Evolutionary conservation across 805 yeast genomes (phyloP).

Genomic region (Myxozyma lipomycoides): DNA sequence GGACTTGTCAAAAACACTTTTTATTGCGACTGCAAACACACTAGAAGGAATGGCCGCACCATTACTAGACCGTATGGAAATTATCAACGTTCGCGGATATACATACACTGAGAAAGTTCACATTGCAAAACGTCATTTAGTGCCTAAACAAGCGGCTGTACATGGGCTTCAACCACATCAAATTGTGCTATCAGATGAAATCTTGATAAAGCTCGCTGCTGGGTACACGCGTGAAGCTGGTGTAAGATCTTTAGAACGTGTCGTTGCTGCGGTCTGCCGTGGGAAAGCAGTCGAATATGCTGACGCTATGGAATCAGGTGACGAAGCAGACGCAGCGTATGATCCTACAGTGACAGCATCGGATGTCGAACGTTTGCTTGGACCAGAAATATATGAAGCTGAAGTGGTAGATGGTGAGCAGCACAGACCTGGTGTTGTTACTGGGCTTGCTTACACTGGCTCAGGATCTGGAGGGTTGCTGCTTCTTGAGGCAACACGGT

Average conservation of each 20-base stretch:
- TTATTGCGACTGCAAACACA: slow-evolving; percentile 83
- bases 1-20: slow-evolving; percentile 74
- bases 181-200: slow-evolving; percentile 49
- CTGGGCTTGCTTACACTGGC: slow-evolving; percentile 82
- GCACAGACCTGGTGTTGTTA: slow-evolving; percentile 69
- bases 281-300: slow-evolving; percentile 73
- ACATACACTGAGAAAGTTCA: slow-evolving; percentile 70
- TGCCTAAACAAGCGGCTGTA: slow-evolving; percentile 69
- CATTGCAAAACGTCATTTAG: slow-evolving; percentile 62
- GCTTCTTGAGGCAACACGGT: slow-evolving; percentile 70
- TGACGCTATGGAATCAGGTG: slow-evolving; percentile 31
- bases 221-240: slow-evolving; percentile 83
- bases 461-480: slow-evolving; percentile 82
- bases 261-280: slow-evolving; percentile 71
- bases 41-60: slow-evolving; percentile 69
- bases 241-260: slow-evolving; percentile 73
- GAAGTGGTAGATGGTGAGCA: slow-evolving; percentile 41
- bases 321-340: slow-evolving; percentile 32
- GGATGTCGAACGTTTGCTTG: slow-evolving; percentile 68
- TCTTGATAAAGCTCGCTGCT: slow-evolving; percentile 58
- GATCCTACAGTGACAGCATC: slow-evolving; percentile 44
- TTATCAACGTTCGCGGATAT: slow-evolving; percentile 73
- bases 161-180: slow-evolving; percentile 55
- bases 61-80: slow-evolving; percentile 77
- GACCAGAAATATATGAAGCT: slow-evolving; percentile 52